Base-by-base conservation (phyloP, 148 eudicot species). In the Rhododendron griersonianum region DNA sequence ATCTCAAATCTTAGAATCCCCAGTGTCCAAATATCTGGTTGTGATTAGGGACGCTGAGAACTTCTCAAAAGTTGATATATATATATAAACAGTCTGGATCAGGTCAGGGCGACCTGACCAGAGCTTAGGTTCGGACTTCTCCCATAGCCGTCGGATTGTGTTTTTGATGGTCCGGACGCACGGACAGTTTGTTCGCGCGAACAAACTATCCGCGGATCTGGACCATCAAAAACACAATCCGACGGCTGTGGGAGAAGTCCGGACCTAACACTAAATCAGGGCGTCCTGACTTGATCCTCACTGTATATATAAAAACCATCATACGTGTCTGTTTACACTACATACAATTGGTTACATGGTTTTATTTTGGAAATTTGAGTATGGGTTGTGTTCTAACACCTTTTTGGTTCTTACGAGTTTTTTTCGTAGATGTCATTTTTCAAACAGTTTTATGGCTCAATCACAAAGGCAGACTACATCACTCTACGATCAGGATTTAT, bases 371-470 rank as follows among this genome's bases (percentile, higher is more conserved):
- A 2, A 19, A 50, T 9, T 30, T 57, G 11, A n/a, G 59, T 4
- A 13, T 23, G 41, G 3, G 14, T 11, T 41, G 48, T 67, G 15
- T 81, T 23, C 19, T 71, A 6, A 69, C 57, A n/a, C 63, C 21
- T 53, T 44, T 33, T 85, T 18, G n/a, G 53, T 53, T 65, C 0
- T 71, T 81, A 5, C 0, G 65, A 14, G 37, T 23, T 51, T 81
- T 84, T 63, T 83, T 86, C 83, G 86, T 79, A 96, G 99, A 86
- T 89, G 73, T 94, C 99, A 57, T 96, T 94, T 84, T 89, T 95
- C 93, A 96, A 96, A 84, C 99, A 96, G 83, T 96, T 96, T 73
- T 93, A 94, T 83, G 95, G 95, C 13, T 96, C 99, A 82, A 93
- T 96, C 76, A 90, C 92, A 39, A 94, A 93, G 92, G 87, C 98